phyloP scores from a whole-genome alignment of 2,329 filamentous ascomycete genomes.

The Diaporthe australafricana region DNA sequence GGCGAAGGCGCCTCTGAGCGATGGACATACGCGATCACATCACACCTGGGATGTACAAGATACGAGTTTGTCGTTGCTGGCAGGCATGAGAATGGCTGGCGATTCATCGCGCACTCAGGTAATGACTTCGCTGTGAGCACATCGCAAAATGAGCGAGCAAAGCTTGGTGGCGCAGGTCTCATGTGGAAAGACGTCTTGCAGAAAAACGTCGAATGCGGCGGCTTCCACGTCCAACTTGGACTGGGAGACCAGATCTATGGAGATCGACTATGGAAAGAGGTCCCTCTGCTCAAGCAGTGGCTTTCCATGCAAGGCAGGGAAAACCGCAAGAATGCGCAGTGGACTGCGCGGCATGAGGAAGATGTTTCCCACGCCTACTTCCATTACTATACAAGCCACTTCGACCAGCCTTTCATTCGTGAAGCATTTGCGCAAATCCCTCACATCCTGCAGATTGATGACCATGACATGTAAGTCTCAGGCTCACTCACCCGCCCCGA shows the following conservation, averaged over 20 bases:
- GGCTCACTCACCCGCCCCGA: constrained; percentile 58
- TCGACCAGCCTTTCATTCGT: constrained; percentile 93
- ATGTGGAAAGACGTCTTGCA: constrained; percentile 99
- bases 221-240: constrained; percentile 94
- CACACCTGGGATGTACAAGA: constrained; percentile 94
- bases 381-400: constrained; percentile 98
- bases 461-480: constrained; percentile 92
- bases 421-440: constrained; percentile 99
- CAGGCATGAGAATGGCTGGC: constrained; percentile 90
- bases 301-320: constrained; percentile 92
- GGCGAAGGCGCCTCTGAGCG: constrained; percentile 82
- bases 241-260: constrained; percentile 96
- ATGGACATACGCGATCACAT: constrained; percentile 99
- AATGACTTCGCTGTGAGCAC: constrained; percentile 95
- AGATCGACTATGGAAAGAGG: constrained; percentile 95
- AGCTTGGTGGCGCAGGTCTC: constrained; percentile 88
- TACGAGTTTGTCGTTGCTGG: constrained; percentile 98
- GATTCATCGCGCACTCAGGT: constrained; percentile 94
- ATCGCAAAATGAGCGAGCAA: constrained; percentile 84
- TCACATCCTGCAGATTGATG: constrained; percentile 91
- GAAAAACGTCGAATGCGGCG: constrained; percentile 95
- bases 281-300: constrained; percentile 95
- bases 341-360: constrained; percentile 95
- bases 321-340: constrained; percentile 87
- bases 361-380: constrained; percentile 97